Conservation (phyloP, 768 basidiomycete species). For the Mycena crocata region DNA sequence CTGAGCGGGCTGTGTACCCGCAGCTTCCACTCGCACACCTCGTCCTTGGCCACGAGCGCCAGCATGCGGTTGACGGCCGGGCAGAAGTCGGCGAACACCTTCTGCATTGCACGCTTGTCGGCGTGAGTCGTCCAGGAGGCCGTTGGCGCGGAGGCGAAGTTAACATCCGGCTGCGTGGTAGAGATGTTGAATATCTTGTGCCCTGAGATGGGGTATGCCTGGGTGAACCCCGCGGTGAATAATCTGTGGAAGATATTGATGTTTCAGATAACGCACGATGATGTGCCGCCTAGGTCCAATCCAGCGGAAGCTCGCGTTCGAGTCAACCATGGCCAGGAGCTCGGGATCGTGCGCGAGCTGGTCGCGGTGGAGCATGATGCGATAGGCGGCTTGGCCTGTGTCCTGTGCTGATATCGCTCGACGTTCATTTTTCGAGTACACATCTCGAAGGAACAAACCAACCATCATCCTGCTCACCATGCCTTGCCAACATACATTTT, state of each 20-base stretch:
- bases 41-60: constrained; percentile 45
- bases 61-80: constrained; percentile 48
- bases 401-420: constrained; percentile 44
- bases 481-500: constrained; percentile 43
- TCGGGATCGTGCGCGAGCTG: constrained; percentile 47
- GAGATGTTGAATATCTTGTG: constrained; percentile 52
- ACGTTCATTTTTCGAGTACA: too few species aligned
- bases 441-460: not conserved
- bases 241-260: not conserved
- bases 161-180: constrained; percentile 49
- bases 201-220: constrained; percentile 50
- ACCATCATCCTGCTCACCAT: constrained; percentile 40
- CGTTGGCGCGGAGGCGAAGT: constrained; percentile 47
- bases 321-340: constrained; percentile 46
- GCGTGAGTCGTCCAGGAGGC: constrained; percentile 49
- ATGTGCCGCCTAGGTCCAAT: constrained; percentile 50
- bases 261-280: constrained; percentile 34
- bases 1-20: constrained; percentile 49
- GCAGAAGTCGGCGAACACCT: constrained; percentile 49
- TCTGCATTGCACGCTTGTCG: constrained; percentile 48
- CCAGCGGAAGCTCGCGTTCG: constrained; percentile 47
- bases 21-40: constrained; percentile 56
- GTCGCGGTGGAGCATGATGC: constrained; percentile 46
- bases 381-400: constrained; percentile 54
- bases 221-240: not conserved